Base-by-base conservation (phyloP, 2,329 filamentous ascomycete genomes). In the Calonectria honghensis region DNA sequence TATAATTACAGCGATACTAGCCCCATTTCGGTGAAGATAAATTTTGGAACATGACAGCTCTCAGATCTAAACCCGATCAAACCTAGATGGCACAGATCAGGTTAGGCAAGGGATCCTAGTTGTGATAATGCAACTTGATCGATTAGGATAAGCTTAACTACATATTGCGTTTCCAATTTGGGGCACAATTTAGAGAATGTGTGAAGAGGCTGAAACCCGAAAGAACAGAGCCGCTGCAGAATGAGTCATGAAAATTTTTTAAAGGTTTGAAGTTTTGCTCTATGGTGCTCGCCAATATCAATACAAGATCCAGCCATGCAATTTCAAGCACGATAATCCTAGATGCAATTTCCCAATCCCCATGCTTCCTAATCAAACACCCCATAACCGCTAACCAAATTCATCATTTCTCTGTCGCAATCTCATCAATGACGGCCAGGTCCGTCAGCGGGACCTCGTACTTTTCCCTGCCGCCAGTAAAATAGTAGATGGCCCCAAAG, bases 401-500 rank as follows among this genome's bases (percentile, higher is more conserved):
- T 48, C 63, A 20, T 69, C 41, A 73, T 10, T 69, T 59, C 48
- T 63, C 45, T 4, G 20, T 48, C 1, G 45, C 16, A 20, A 24
- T 64, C 27, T 48, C 48, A 10, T 73, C 66, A 18, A 69, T 69
- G 29, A 73, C 50, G 3, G 59, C 29, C 50, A 69, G 10, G 31
- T 73, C 71, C 16, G 71, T 73, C 45, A 73, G 32, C 2, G 81
- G 81, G 24, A 83, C 79, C 63, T 81, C 41, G 10, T 79, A 84
- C 71, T 83, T 83, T 1, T 75, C 37, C 18, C 72, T 76, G 0
- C 81, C 83, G 6, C 65, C 65, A 0, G 71, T 61, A 1, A 73
- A 66, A 51, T 86, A 88, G 50, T 85, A 87, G 2, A 81, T 37
- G 0, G 79, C 78, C 0, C 86, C 85, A 39, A 85, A 80, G 0